Conservation (phyloP, 2,329 filamentous ascomycete genomes). For the Fusarium albosuccineum region DNA sequence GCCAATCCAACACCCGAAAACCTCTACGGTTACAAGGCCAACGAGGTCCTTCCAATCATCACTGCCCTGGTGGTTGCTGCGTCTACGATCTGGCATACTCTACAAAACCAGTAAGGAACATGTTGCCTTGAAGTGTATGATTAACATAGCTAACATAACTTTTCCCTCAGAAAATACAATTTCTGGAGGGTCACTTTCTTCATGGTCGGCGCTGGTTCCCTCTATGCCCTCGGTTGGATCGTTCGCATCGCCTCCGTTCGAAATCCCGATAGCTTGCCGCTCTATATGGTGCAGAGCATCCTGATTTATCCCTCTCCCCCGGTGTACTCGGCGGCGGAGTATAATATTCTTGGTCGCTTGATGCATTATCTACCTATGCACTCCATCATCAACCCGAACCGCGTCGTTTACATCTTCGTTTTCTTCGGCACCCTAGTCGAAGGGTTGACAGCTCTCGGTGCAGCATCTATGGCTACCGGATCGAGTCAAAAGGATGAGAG, state of each 20-base stretch:
- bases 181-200: slow-evolving; percentile 45
- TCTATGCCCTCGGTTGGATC: slow-evolving; percentile 39
- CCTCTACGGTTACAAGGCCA: slow-evolving; percentile 42
- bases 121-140: too few species aligned
- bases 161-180: slow-evolving; percentile 30
- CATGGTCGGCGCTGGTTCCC: slow-evolving; percentile 41
- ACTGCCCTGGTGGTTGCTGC: slow-evolving; percentile 30
- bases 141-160: not conserved
- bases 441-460: slow-evolving; percentile 37
- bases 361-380: slow-evolving; percentile 46
- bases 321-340: slow-evolving; percentile 42
- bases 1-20: slow-evolving; percentile 33
- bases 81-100: slow-evolving; percentile 27
- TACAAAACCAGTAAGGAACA: slow-evolving; percentile 34
- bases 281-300: slow-evolving; percentile 44
- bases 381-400: slow-evolving; percentile 42
- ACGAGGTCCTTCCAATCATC: slow-evolving; percentile 38
- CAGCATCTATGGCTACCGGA: slow-evolving; percentile 40
- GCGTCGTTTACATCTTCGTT: slow-evolving; percentile 44
- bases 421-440: slow-evolving; percentile 42
- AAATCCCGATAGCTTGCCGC: slow-evolving; percentile 28
- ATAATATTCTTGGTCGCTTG: slow-evolving; percentile 42
- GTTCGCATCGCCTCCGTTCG: slow-evolving; percentile 34
- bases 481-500: slow-evolving; percentile 62
- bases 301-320: slow-evolving; percentile 43